phyloP scores from a whole-genome alignment of 2,329 filamentous ascomycete species.

The Ophiostoma novo-ulmi region DNA sequence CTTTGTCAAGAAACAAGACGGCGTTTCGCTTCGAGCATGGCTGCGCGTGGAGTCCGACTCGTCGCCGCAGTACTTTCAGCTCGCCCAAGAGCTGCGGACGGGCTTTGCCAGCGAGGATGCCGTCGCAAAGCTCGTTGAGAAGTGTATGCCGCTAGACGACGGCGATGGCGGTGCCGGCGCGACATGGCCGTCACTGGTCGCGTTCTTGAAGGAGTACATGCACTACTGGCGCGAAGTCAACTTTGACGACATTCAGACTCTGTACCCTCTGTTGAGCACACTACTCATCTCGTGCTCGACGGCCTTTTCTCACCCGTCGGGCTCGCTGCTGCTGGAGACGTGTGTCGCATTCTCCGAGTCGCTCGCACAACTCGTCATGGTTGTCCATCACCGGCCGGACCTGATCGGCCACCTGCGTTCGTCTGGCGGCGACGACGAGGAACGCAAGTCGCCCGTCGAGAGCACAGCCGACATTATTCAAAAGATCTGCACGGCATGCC shows the following conservation, averaged over 20 bases:
- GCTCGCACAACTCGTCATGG: slow-evolving; percentile 77
- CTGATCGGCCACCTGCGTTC: slow-evolving; percentile 58
- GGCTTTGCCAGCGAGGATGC: slow-evolving; percentile 49
- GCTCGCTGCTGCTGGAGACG: slow-evolving; percentile 74
- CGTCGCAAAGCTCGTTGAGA: slow-evolving; percentile 59
- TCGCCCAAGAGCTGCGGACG: slow-evolving; percentile 61
- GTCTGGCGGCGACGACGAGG: slow-evolving; percentile 52
- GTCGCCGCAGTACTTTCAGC: slow-evolving; percentile 59
- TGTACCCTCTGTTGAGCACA: slow-evolving; percentile 68
- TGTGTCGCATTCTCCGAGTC: slow-evolving; percentile 77
- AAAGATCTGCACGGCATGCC: slow-evolving; percentile 82
- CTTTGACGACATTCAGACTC: slow-evolving; percentile 65
- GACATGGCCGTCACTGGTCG: slow-evolving; percentile 69
- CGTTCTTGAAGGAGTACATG: slow-evolving; percentile 77
- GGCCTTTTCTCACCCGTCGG: slow-evolving; percentile 73
- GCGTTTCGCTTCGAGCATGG: slow-evolving; percentile 60
- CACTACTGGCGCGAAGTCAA: slow-evolving; percentile 76
- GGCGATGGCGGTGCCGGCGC: slow-evolving; percentile 59
- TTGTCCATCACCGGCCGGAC: slow-evolving; percentile 73
- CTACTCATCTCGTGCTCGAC: slow-evolving; percentile 65
- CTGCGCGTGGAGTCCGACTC: slow-evolving; percentile 70
- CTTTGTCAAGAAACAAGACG: slow-evolving; percentile 42
- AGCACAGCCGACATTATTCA: slow-evolving; percentile 83
- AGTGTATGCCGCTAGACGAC: slow-evolving; percentile 58
- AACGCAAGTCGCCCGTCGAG: slow-evolving; percentile 75